These are phyloP conservation scores for Dactylellina haptotyla DNA, from an alignment of 2,329 filamentous ascomycete genomes.

Conservation along the genomic window DNA sequence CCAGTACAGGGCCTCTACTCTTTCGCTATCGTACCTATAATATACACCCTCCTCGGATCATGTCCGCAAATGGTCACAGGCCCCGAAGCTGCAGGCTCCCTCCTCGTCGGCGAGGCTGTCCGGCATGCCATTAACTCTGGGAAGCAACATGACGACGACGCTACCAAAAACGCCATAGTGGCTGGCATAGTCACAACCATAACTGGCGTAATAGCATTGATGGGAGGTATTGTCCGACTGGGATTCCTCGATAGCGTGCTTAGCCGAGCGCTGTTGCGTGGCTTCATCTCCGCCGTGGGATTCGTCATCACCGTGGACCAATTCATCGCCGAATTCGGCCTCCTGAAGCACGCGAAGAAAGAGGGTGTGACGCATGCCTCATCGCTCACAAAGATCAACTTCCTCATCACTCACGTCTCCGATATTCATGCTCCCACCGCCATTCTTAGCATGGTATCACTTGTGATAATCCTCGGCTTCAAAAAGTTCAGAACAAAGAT, in stretches of 20 bases:
- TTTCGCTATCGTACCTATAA: slow-evolving; percentile 89
- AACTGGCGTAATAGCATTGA: slow-evolving; percentile 86
- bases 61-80: slow-evolving; percentile 94
- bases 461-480: slow-evolving; percentile 84
- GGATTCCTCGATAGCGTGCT: slow-evolving; percentile 95
- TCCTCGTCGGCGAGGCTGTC: slow-evolving; percentile 78
- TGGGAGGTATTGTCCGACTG: slow-evolving; percentile 82
- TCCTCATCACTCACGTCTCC: slow-evolving; percentile 74
- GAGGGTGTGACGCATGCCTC: slow-evolving; percentile 80
- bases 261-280: slow-evolving; percentile 88
- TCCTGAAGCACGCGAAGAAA: slow-evolving; percentile 73
- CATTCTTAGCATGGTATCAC: slow-evolving; percentile 79
- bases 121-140: slow-evolving; percentile 79
- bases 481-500: slow-evolving; percentile 81
- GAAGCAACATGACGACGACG: slow-evolving; percentile 72
- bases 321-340: slow-evolving; percentile 86
- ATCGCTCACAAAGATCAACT: slow-evolving; percentile 83
- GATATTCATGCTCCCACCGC: slow-evolving; percentile 79
- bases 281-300: slow-evolving; percentile 96
- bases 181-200: slow-evolving; percentile 89
- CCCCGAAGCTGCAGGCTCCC: slow-evolving; percentile 90
- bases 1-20: slow-evolving; percentile 93
- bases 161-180: slow-evolving; percentile 76
- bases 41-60: slow-evolving; percentile 91
- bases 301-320: slow-evolving; percentile 97